These are phyloP conservation scores for Mucor irregularis DNA, from an alignment of 371 early-diverging fungal species.

Conservation along the genomic window DNA sequence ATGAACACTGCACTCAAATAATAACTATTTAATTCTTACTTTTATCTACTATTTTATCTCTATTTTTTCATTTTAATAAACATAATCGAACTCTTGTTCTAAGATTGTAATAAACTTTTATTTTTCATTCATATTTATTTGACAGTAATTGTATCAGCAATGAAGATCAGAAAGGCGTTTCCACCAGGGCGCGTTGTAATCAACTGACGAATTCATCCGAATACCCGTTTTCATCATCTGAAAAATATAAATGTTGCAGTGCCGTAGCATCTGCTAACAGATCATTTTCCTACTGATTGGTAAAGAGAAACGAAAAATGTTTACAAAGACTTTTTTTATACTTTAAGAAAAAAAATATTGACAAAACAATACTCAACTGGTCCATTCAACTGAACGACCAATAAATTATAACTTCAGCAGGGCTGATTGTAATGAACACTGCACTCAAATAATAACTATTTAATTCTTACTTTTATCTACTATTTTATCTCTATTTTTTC, in stretches of 20 bases:
- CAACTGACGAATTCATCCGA: conserved; percentile 14
- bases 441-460: not conserved
- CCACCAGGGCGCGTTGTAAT: conserved; percentile 6
- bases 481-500: not conserved
- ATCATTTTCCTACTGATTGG: conserved; percentile 50
- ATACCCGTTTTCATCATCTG: conserved; percentile 38
- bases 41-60: too few species aligned
- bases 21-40: too few species aligned
- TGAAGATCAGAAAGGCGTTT: conserved; percentile 9
- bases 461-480: too few species aligned
- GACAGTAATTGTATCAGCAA: not conserved
- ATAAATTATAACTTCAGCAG: not conserved
- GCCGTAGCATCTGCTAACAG: conserved; percentile 40
- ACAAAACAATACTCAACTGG: conserved; percentile 33
- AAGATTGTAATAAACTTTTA: too few species aligned
- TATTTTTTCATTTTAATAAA: not conserved
- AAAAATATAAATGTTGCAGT: conserved; percentile 42
- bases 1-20: not conserved
- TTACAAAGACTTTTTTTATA: conserved; percentile 5
- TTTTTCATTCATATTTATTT: conserved; percentile 9
- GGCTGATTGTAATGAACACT: not conserved
- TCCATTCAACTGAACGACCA: conserved; percentile 8
- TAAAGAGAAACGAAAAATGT: conserved; percentile 15
- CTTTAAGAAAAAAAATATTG: not conserved
- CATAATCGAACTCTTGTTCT: too few species aligned